A percentile compares a stretch with the other conserved stretches of the same genome.
phyloP scores from a whole-genome alignment of 345 rosid species.

The Passiflora organensis region DNA sequence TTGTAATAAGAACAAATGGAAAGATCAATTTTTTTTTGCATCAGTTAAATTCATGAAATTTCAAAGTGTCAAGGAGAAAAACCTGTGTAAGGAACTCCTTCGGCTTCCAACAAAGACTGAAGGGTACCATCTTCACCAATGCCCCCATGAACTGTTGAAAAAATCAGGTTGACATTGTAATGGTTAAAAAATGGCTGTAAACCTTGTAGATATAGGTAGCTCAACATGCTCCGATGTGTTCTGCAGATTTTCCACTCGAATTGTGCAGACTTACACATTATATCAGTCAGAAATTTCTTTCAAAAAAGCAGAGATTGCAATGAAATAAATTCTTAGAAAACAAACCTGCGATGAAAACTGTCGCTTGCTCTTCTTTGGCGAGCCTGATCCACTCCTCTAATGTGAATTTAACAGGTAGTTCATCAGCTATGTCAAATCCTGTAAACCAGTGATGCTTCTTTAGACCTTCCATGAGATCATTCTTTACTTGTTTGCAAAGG shows the following conservation, averaged over 20 bases:
- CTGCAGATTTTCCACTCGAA: too few relatives aligned
- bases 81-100: constrained; percentile 87
- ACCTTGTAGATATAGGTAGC: too few relatives aligned
- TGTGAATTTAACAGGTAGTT: constrained; percentile 49
- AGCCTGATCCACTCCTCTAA: constrained; percentile 67
- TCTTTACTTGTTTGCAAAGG: constrained; percentile 66
- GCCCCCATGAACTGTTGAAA: constrained; percentile 80
- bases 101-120: constrained; percentile 70
- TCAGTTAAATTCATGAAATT: background rate
- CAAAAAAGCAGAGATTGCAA: too few relatives aligned
- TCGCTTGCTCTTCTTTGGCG: constrained; percentile 63
- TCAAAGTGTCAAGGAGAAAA: constrained; percentile 6
- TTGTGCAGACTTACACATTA: too few relatives aligned
- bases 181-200: too few relatives aligned
- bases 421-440: constrained; percentile 78
- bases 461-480: constrained; percentile 66
- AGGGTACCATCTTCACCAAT: constrained; percentile 96
- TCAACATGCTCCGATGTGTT: too few relatives aligned
- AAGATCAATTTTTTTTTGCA: constrained; percentile 4
- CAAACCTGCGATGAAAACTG: constrained; percentile 87
- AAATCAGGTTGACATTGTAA: constrained; percentile 12
- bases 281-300: too few relatives aligned
- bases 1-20: constrained; percentile 13
- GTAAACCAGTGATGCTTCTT: constrained; percentile 65
- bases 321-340: background rate